Evolutionary conservation across 1,139 yeast species (phyloP).

Genomic region (Saccharomycopsis crataegensis): DNA sequence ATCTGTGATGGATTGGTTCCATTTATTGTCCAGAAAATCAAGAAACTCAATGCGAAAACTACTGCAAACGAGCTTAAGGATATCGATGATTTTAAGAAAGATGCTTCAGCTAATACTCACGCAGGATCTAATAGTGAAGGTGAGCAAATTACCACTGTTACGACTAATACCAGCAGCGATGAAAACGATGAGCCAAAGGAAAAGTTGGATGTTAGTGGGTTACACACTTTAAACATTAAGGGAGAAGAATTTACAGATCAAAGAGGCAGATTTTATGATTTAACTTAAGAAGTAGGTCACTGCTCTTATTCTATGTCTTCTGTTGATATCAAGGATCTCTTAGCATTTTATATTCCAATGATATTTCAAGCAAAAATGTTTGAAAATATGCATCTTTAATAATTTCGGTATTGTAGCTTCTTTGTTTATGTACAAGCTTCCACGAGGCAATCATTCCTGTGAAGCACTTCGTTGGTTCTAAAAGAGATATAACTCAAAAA

Average conservation of each 20-base stretch:
- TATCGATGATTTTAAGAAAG: background rate
- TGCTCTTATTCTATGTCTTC: background rate
- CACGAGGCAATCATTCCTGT: no score
- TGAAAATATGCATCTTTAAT: no score
- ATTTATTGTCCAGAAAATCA: conserved; percentile 24
- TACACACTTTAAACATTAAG: conserved; percentile 28
- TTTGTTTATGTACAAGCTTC: no score
- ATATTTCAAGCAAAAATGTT: no score
- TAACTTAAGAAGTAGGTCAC: conserved; percentile 21
- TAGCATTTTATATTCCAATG: no score
- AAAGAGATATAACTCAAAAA: no score
- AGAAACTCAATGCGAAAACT: background rate
- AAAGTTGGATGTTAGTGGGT: conserved; percentile 8
- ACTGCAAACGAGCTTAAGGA: conserved; percentile 20
- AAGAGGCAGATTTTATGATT: conserved; percentile 44
- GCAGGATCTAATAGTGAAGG: background rate
- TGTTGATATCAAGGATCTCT: no score
- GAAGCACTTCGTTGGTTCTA: no score
- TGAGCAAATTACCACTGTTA: background rate
- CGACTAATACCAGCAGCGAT: conserved; percentile 20
- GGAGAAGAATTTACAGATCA: conserved; percentile 40
- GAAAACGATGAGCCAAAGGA: conserved; percentile 18
- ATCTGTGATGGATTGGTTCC: conserved; percentile 70
- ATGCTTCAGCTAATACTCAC: background rate
- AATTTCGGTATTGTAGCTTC: no score